Evolutionary conservation across 306 rosid species (phyloP), one percentile per base, ranked within the genome.

Genomic region (Pterocarpus santalinus): DNA sequence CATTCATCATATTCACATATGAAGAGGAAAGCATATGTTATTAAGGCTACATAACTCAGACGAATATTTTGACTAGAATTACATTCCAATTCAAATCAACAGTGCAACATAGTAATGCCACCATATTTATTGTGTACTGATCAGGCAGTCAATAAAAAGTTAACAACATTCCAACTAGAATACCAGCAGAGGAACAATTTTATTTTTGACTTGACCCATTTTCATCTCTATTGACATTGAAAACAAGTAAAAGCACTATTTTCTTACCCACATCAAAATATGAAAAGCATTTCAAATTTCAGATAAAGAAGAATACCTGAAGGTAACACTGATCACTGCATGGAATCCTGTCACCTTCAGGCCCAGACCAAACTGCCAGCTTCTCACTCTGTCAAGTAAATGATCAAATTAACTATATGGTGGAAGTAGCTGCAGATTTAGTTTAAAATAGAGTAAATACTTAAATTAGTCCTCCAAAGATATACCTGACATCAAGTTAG

Each of bases 251-350:
- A 67, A 33, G 51, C 17, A 51, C 33, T 34, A 11, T 3, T 69
- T 80, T 62, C 75, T 62, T 72, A 55, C 49, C 38, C 57, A 16
- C 52, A 76, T 43, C 41, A 73, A 80, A 69, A 67, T 33, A 81
- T 66, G 46, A 61, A 69, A 70, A 47, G 38, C 65, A 72, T 36
- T 35, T 30, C 22, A 55, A 72, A 77, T 63, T 47, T 74, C 52
- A 75, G 75, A 53, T 53, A 64, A 77, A 36, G 76, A 65, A 56
- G 46, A 82, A 79, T 90, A 93, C 99, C 97, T 46, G 80, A 79
- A 95, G 98, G 92, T 88, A 90, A 75, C 98, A 95, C 36, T 87
- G 94, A 82, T 85, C 92, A 86, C 97, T 81, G 89, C 99, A 95
- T 67, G 99, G 98, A 78, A 78, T 89, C 86, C 86, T 80, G 57